Conservation (phyloP, 768 basidiomycete genomes). For the Suillus discolor region DNA sequence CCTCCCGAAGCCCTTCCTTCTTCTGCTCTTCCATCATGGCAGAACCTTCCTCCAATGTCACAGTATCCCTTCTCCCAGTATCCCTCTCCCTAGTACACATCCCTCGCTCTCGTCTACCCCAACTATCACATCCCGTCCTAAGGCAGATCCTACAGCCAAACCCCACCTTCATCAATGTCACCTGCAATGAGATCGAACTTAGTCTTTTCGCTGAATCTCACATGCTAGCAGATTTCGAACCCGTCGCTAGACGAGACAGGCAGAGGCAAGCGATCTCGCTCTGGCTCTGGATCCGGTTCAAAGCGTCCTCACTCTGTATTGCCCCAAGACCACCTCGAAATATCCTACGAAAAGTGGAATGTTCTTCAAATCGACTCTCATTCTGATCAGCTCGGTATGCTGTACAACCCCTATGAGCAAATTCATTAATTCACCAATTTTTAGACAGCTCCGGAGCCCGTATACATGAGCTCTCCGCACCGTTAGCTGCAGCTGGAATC, state of each 20-base stretch:
- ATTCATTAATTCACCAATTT: slow-evolving; percentile 13
- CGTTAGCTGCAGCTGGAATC: slow-evolving; percentile 74
- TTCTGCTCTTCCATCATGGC: slow-evolving; percentile 22
- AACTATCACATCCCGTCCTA: slow-evolving; percentile 62
- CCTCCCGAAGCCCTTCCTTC: slow-evolving; percentile 5
- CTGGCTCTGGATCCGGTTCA: slow-evolving; percentile 37
- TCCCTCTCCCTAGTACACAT: slow-evolving; percentile 75
- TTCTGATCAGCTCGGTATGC: slow-evolving; percentile 64
- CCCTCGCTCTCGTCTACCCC: slow-evolving; percentile 65
- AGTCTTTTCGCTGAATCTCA: slow-evolving; percentile 68
- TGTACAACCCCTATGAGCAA: slow-evolving; percentile 5
- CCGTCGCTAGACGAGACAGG: slow-evolving; percentile 59
- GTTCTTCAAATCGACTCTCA: slow-evolving; percentile 84
- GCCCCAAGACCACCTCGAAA: slow-evolving; percentile 57
- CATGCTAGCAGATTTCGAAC: slow-evolving; percentile 59
- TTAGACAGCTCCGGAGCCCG: slow-evolving; percentile 71
- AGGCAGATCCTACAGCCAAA: slow-evolving; percentile 68
- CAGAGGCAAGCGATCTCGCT: slow-evolving; percentile 44
- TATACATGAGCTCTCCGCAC: slow-evolving; percentile 75
- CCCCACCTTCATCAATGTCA: slow-evolving; percentile 72
- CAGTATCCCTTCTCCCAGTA: slow-evolving; percentile 72
- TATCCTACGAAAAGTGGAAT: slow-evolving; percentile 75
- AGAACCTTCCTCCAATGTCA: slow-evolving; percentile 39
- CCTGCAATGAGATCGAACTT: slow-evolving; percentile 80
- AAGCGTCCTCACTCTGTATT: slow-evolving; percentile 23